Conservation (phyloP, 2,329 filamentous ascomycete genomes). For the Monascus ruber region DNA sequence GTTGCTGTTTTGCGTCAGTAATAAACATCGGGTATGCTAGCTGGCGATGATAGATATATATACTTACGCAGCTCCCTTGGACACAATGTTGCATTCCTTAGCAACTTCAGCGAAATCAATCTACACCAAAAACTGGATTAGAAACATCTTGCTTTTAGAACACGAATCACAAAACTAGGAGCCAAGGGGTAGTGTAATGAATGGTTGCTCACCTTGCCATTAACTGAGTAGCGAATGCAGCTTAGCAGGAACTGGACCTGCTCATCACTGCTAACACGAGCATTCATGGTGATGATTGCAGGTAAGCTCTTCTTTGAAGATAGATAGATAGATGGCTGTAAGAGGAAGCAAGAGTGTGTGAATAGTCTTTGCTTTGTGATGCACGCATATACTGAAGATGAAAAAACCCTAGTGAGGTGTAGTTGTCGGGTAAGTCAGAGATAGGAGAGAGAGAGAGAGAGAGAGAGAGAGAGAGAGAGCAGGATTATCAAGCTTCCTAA, state of each 20-base stretch:
- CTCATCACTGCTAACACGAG: slow-evolving; percentile 39
- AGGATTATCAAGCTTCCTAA: no score
- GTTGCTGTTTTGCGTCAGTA: slow-evolving; percentile 34
- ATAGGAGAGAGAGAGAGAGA: no score
- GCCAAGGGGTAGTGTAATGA: neutral
- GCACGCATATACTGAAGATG: no score
- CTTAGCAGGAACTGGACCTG: slow-evolving; percentile 56
- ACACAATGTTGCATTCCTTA: slow-evolving; percentile 49
- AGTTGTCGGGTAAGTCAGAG: no score
- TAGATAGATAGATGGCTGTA: neutral
- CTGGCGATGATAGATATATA: neutral
- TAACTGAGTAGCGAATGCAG: slow-evolving; percentile 51
- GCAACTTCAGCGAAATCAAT: slow-evolving; percentile 57
- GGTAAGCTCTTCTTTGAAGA: neutral
- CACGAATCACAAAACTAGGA: neutral
- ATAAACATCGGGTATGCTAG: neutral
- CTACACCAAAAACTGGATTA: slow-evolving; percentile 25
- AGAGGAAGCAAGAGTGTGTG: neutral
- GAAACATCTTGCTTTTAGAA: no score
- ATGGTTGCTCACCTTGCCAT: slow-evolving; percentile 46
- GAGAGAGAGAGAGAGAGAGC: no score
- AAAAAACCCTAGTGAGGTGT: no score
- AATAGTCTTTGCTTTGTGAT: no score
- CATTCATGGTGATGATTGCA: slow-evolving; percentile 29
- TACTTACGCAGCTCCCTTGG: slow-evolving; percentile 60